These are phyloP conservation scores for Petunia hybrid DNA, from an alignment of 305 asterid genomes.

Conservation along the genomic window DNA sequence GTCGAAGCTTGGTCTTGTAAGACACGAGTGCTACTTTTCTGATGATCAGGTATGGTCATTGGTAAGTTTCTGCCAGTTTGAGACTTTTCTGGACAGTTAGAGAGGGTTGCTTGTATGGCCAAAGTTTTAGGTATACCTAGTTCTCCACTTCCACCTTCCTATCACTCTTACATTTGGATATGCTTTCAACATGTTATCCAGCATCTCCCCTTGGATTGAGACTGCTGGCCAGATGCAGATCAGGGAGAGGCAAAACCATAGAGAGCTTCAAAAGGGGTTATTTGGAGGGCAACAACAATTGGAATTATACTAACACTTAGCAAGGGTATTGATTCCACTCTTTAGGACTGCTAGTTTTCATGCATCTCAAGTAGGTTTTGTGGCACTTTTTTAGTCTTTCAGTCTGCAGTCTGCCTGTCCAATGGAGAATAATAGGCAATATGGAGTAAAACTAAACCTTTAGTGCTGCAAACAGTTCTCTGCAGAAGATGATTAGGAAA, in stretches of 20 bases:
- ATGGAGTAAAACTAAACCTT: neutral
- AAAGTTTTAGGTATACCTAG: no score
- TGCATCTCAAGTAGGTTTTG: constrained; percentile 6
- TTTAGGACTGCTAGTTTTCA: neutral
- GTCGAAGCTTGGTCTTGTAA: no score
- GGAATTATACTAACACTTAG: neutral
- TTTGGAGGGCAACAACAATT: neutral
- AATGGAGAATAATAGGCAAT: neutral
- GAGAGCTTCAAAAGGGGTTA: neutral
- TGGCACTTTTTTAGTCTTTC: neutral
- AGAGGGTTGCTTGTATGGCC: no score
- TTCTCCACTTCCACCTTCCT: neutral
- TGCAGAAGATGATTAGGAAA: neutral
- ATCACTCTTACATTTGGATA: neutral
- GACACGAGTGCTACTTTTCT: no score
- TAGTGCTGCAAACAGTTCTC: neutral
- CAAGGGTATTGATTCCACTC: neutral
- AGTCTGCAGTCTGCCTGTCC: neutral
- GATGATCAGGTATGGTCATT: no score
- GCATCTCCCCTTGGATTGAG: neutral
- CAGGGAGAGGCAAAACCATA: neutral
- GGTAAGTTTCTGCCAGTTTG: no score
- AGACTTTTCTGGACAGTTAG: no score
- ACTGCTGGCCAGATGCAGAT: neutral
- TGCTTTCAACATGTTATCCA: neutral